Percentiles rank a stretch among this genome's conserved stretches.
Conservation (phyloP, 225 moss, liverwort and hornwort genomes). For the Polytrichum commune region DNA sequence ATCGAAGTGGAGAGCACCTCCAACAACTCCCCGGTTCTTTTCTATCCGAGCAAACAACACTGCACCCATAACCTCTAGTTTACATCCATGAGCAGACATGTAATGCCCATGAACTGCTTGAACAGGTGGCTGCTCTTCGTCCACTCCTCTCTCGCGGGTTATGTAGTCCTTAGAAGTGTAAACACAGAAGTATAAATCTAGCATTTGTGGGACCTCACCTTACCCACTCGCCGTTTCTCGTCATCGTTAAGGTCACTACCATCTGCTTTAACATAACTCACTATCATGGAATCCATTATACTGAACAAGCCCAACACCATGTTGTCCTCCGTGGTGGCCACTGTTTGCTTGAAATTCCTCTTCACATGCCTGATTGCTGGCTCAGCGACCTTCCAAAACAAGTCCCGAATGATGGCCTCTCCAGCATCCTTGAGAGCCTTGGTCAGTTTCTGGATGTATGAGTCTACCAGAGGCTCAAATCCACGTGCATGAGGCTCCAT, state of each 20-base stretch:
- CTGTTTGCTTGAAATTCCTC: constrained; percentile 67
- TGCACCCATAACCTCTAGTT: too few relatives aligned
- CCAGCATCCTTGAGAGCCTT: constrained; percentile 41
- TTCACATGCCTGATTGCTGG: constrained; percentile 56
- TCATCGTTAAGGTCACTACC: constrained; percentile 53
- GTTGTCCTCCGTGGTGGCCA: constrained; percentile 70
- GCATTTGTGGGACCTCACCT: constrained; percentile 25
- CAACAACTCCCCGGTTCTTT: too few relatives aligned
- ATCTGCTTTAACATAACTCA: constrained; percentile 47
- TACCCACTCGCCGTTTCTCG: constrained; percentile 52
- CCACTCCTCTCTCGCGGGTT: too few relatives aligned
- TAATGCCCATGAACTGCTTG: too few relatives aligned
- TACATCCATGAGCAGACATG: too few relatives aligned
- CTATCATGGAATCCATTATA: constrained; percentile 66
- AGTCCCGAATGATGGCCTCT: constrained; percentile 35
- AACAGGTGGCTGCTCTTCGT: too few relatives aligned
- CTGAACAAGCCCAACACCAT: constrained; percentile 66
- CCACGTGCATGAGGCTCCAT: constrained; percentile 84
- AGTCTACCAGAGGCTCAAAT: constrained; percentile 69
- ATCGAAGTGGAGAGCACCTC: too few relatives aligned
- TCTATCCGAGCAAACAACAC: too few relatives aligned
- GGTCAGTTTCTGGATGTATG: constrained; percentile 65
- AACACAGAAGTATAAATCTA: background rate
- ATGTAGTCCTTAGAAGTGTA: too few relatives aligned
- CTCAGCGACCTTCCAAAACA: constrained; percentile 52